A percentile compares a stretch with the other conserved stretches of the same genome.
phyloP scores from a whole-genome alignment of 495 filamentous ascomycete species.

The Neurospora sp. region DNA sequence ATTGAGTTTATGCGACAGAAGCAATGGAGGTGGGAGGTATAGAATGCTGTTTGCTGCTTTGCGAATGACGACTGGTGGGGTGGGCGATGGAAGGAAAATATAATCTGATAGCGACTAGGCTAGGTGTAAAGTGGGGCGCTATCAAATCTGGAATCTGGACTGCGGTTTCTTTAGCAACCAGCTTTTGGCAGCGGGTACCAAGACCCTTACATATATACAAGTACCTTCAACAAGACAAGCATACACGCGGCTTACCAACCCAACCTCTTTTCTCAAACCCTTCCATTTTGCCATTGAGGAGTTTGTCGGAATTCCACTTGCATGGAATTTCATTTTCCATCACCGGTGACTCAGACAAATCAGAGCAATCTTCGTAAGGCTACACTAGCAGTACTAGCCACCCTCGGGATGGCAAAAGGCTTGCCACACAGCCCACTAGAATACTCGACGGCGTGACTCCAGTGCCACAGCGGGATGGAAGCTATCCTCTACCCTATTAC shows the following conservation, averaged over 20 bases:
- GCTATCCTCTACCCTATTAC: background rate
- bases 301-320: background rate
- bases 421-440: background rate
- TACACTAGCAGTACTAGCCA: background rate
- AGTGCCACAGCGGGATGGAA: background rate
- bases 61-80: constrained; percentile 4
- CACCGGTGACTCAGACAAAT: background rate
- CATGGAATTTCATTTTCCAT: background rate
- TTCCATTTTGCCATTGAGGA: background rate
- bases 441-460: background rate
- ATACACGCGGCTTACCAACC: background rate
- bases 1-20: background rate
- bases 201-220: background rate
- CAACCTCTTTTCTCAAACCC: background rate
- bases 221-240: background rate
- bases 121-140: background rate
- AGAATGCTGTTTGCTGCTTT: constrained; percentile 8
- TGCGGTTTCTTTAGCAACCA: background rate
- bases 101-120: background rate
- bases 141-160: background rate
- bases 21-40: background rate
- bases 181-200: background rate
- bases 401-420: background rate
- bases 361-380: background rate
- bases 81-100: constrained; percentile 2